Conservation (phyloP, 441 rosid genomes). For the Rhodomyrtus psidioides region DNA sequence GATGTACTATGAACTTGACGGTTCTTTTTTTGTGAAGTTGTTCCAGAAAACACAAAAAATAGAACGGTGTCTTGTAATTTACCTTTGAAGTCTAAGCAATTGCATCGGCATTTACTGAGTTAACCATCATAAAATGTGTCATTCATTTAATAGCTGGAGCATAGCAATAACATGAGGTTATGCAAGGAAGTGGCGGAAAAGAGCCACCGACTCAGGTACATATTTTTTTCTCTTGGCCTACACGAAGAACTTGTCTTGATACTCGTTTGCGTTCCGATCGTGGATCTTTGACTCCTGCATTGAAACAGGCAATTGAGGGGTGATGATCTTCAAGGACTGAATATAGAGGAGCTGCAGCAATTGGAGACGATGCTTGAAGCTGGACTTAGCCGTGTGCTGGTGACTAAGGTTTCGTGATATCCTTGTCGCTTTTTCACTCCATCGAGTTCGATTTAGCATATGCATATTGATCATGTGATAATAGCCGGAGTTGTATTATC, state of each 20-base stretch:
- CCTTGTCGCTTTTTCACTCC: not conserved
- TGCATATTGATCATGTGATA: not conserved
- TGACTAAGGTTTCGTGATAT: conserved; percentile 26
- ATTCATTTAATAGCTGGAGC: conserved; percentile 31
- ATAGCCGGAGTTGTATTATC: not conserved
- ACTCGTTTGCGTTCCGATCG: not conserved
- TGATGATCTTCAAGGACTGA: conserved; percentile 48
- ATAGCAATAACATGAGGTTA: conserved; percentile 25
- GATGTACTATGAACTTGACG: not conserved
- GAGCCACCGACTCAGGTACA: conserved; percentile 40
- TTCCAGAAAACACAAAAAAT: not conserved
- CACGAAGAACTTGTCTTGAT: not conserved
- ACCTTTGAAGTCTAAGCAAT: not conserved
- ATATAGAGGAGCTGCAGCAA: conserved; percentile 36
- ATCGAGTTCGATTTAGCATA: too few relatives aligned
- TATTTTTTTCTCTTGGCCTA: not conserved
- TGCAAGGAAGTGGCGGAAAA: conserved; percentile 48
- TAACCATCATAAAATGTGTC: not conserved
- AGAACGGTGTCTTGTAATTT: not conserved
- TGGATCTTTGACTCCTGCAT: not conserved
- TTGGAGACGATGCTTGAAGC: conserved; percentile 46
- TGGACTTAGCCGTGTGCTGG: conserved; percentile 34
- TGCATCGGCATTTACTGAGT: not conserved
- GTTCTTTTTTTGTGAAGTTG: not conserved
- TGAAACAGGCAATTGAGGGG: conserved; percentile 51